These are phyloP conservation scores for Rhynchospora pubera DNA, from an alignment of 176 grass and related monocot genomes.

Conservation along the genomic window DNA sequence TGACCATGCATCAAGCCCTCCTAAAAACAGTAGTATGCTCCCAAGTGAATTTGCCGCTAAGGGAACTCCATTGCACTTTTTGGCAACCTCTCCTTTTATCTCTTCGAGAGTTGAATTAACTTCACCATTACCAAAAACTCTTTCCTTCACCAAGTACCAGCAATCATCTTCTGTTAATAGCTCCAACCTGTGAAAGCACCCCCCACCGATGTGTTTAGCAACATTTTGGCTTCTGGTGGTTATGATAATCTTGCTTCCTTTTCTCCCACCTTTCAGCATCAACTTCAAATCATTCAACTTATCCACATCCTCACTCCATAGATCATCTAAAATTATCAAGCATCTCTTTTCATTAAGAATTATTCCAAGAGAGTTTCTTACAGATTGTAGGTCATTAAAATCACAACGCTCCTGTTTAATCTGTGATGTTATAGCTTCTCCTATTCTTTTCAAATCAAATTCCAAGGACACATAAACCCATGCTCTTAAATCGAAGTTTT, in stretches of 20 bases:
- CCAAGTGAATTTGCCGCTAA: constrained; percentile 12
- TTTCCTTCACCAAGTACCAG: constrained; percentile 15
- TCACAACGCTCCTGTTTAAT: neutral
- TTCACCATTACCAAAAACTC: neutral
- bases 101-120: neutral
- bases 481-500: constrained; percentile 2
- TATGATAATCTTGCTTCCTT: constrained; percentile 16
- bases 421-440: constrained; percentile 16
- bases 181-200: neutral
- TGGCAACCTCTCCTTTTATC: constrained; percentile 13
- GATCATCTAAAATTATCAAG: constrained; percentile 25
- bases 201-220: neutral
- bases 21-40: neutral
- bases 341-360: constrained; percentile 2
- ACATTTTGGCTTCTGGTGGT: neutral
- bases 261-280: constrained; percentile 6
- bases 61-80: constrained; percentile 15
- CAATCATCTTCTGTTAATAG: constrained; percentile 8
- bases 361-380: neutral
- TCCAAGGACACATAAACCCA: constrained; percentile 29
- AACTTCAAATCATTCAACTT: constrained; percentile 11
- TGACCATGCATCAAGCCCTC: neutral
- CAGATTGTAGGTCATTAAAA: constrained; percentile 4
- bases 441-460: constrained; percentile 27
- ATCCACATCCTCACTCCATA: neutral